Conservation (phyloP, 257 asterid genomes). For the Nicotiana undulata region DNA sequence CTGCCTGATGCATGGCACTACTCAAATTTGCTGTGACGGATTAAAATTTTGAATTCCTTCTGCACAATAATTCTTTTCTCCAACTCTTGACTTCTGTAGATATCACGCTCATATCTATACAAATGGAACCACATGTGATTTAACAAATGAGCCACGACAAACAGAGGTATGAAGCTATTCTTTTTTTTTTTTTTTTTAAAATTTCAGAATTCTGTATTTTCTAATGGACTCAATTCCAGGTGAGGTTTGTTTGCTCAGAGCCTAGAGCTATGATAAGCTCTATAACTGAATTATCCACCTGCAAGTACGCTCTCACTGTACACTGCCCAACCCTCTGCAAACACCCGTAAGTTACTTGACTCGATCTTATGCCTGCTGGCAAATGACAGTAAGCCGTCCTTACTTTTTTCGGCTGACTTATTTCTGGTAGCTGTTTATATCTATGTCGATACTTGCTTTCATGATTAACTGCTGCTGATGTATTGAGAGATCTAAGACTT, state of each 20-base stretch:
- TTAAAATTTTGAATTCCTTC: neutral
- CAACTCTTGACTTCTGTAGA: slow-evolving; percentile 32
- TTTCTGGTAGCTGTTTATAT: neutral
- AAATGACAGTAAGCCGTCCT: neutral
- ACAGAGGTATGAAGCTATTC: slow-evolving; percentile 54
- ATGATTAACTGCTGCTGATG: neutral
- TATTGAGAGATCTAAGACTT: neutral
- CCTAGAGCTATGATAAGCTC: slow-evolving; percentile 92
- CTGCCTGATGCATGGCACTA: neutral
- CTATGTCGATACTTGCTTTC: neutral
- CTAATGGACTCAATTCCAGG: slow-evolving; percentile 43
- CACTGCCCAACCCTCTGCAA: slow-evolving; percentile 95
- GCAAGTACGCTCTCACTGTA: slow-evolving; percentile 93
- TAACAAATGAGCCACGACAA: slow-evolving; percentile 88
- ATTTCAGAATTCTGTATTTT: slow-evolving; percentile 9
- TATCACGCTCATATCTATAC: slow-evolving; percentile 84
- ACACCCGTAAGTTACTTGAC: slow-evolving; percentile 67
- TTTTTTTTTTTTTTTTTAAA: slow-evolving; percentile 5
- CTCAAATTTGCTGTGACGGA: neutral
- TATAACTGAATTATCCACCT: slow-evolving; percentile 86
- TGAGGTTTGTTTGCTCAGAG: slow-evolving; percentile 93
- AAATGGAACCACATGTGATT: slow-evolving; percentile 86
- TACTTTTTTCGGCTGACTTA: neutral
- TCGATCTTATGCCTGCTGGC: neutral
- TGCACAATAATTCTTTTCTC: neutral